Conservation (phyloP, 441 rosid genomes). For the Corymbia citriodora region DNA sequence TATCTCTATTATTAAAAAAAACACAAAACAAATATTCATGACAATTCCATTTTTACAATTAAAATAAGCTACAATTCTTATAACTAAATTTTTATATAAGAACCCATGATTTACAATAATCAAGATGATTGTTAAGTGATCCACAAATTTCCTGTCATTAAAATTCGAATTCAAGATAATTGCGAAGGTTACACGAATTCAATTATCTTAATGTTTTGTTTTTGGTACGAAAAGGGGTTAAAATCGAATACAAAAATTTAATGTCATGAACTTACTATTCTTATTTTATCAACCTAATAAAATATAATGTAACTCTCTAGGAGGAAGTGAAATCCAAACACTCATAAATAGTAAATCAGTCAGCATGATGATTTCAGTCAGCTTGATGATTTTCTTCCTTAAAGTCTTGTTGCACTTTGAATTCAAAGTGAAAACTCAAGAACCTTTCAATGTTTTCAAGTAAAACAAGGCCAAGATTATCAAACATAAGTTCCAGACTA, state of each 20-base stretch:
- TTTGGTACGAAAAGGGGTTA: background rate
- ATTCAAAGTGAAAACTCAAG: background rate
- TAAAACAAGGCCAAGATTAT: background rate
- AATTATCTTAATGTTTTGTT: background rate
- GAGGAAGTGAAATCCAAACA: background rate
- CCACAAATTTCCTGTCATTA: background rate
- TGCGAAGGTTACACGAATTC: background rate
- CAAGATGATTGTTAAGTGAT: background rate
- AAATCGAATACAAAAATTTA: too few relatives aligned
- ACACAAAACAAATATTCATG: background rate
- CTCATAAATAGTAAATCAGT: background rate
- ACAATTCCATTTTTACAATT: background rate
- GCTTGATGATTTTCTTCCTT: fast-evolving
- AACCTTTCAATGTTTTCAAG: background rate
- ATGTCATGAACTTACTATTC: too few relatives aligned
- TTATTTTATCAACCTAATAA: too few relatives aligned
- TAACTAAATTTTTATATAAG: background rate
- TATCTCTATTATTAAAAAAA: background rate
- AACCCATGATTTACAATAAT: background rate
- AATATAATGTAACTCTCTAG: background rate
- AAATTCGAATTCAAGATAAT: background rate
- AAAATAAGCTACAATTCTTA: background rate
- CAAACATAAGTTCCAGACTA: fast-evolving
- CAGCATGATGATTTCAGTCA: fast-evolving
- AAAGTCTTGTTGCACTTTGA: background rate